These are phyloP conservation scores for Quercus ilex DNA, from an alignment of 306 rosid genomes.

Conservation along the genomic window DNA sequence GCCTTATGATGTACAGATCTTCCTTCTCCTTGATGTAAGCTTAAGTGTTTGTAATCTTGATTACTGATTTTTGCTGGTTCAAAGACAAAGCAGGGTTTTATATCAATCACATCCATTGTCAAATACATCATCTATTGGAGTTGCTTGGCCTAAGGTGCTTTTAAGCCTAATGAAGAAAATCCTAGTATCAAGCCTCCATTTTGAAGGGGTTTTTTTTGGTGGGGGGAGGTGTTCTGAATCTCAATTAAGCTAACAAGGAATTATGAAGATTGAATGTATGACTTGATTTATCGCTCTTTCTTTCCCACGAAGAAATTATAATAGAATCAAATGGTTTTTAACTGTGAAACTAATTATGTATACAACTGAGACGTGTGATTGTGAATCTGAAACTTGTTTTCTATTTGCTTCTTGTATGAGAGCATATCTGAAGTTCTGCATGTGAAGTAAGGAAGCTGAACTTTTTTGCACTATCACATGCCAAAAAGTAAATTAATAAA, in stretches of 20 bases:
- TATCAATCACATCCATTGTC: conserved; percentile 21
- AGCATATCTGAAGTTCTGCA: too few relatives aligned
- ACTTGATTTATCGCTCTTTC: too few relatives aligned
- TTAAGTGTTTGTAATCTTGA: conserved; percentile 22
- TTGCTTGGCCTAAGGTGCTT: conserved; percentile 30
- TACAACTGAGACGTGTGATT: too few relatives aligned
- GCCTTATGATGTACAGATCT: conserved; percentile 29
- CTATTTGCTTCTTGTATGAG: too few relatives aligned
- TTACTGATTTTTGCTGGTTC: conserved; percentile 30
- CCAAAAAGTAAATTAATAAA: too few relatives aligned
- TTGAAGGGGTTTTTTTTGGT: not conserved
- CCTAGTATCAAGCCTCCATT: not conserved
- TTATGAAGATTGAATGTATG: not conserved
- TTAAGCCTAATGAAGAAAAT: conserved; percentile 3
- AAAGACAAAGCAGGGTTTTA: conserved; percentile 24
- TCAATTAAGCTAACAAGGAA: not conserved
- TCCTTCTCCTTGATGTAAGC: conserved; percentile 24
- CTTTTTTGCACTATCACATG: too few relatives aligned
- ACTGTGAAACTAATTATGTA: too few relatives aligned
- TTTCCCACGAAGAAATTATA: too few relatives aligned
- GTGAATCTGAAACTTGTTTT: too few relatives aligned
- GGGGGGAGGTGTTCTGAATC: not conserved
- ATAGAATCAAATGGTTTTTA: too few relatives aligned
- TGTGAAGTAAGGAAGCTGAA: too few relatives aligned
- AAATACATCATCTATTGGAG: conserved; percentile 22